phyloP scores from a whole-genome alignment of 495 filamentous ascomycete species.

The Aspergillus cavernicola region DNA sequence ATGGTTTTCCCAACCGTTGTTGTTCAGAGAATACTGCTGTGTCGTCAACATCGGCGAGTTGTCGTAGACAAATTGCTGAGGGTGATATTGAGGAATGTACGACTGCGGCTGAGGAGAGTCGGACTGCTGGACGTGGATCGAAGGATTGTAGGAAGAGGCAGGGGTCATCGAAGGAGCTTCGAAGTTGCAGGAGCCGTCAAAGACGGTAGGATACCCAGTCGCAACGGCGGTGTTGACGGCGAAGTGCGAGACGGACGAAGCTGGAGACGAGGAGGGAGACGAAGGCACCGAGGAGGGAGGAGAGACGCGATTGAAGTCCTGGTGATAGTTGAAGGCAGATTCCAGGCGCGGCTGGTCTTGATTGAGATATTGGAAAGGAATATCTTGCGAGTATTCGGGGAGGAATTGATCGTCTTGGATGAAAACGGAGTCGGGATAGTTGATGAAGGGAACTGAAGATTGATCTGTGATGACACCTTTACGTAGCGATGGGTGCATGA shows the following conservation, averaged over 20 bases:
- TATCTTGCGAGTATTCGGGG: slow-evolving; percentile 31
- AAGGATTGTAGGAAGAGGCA: slow-evolving; percentile 42
- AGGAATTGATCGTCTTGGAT: slow-evolving; percentile 47
- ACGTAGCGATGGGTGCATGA: slow-evolving; percentile 42
- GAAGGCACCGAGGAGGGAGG: slow-evolving; percentile 41
- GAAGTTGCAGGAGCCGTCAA: slow-evolving; percentile 33
- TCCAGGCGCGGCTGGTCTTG: slow-evolving; percentile 29
- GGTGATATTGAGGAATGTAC: slow-evolving; percentile 22
- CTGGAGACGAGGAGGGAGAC: slow-evolving; percentile 40
- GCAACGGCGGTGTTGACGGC: slow-evolving; percentile 26
- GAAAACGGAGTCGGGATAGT: slow-evolving; percentile 34
- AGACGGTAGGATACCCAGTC: slow-evolving; percentile 24
- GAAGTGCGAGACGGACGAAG: slow-evolving; percentile 36
- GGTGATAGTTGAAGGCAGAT: slow-evolving; percentile 37
- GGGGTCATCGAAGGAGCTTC: slow-evolving; percentile 49
- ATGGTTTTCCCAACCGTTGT: slow-evolving; percentile 42
- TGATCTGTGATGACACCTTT: slow-evolving; percentile 48
- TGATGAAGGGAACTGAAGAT: slow-evolving; percentile 23
- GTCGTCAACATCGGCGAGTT: slow-evolving; percentile 44
- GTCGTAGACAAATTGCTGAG: slow-evolving; percentile 28
- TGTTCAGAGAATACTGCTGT: slow-evolving; percentile 36
- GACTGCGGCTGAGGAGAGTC: slow-evolving; percentile 27
- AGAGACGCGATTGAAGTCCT: slow-evolving; percentile 33
- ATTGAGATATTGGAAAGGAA: slow-evolving; percentile 22
- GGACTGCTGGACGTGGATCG: slow-evolving; percentile 34